phyloP scores from a whole-genome alignment of 192 early-diverging fungal genomes.

The Allomyces arbusculus region DNA sequence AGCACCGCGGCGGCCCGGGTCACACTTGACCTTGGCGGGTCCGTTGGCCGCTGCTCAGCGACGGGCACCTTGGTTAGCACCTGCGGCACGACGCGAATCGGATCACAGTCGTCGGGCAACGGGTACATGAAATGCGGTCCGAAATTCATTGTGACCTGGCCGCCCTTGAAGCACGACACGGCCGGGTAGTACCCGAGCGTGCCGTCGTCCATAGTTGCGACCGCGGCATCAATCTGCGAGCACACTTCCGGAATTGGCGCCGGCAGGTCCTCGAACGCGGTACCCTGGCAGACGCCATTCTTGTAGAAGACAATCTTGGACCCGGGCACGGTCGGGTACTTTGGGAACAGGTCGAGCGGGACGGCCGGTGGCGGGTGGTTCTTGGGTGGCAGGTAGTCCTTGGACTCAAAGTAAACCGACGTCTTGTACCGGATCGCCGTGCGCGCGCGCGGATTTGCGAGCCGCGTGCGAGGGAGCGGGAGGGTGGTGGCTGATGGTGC shows the following conservation, averaged over 20 bases:
- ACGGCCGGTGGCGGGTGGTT: constrained; percentile 6
- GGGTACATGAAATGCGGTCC: constrained; percentile 40
- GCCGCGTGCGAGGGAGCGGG: constrained; percentile 26
- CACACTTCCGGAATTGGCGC: constrained; percentile 19
- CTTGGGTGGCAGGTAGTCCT: constrained; percentile 5
- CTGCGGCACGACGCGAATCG: constrained; percentile 10
- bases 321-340: constrained; percentile 16
- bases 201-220: constrained; percentile 32
- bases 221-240: constrained; percentile 19
- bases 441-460: constrained; percentile 19
- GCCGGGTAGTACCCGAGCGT: constrained; percentile 43
- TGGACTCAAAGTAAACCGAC: constrained; percentile 4
- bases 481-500: constrained; percentile 34
- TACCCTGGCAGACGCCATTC: constrained; percentile 35
- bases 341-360: constrained; percentile 1
- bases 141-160: constrained; percentile 36
- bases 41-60: constrained; percentile 1
- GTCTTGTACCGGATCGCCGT: constrained; percentile 11
- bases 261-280: constrained; percentile 28
- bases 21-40: constrained; percentile 1
- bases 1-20: no score
- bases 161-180: constrained; percentile 38
- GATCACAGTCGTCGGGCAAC: no score
- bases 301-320: constrained; percentile 42
- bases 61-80: constrained; percentile 11